A percentile compares a stretch with the other conserved stretches of the same genome.
phyloP scores from a whole-genome alignment of 2,329 filamentous ascomycete species.

The Furcasterigmium sp. region DNA sequence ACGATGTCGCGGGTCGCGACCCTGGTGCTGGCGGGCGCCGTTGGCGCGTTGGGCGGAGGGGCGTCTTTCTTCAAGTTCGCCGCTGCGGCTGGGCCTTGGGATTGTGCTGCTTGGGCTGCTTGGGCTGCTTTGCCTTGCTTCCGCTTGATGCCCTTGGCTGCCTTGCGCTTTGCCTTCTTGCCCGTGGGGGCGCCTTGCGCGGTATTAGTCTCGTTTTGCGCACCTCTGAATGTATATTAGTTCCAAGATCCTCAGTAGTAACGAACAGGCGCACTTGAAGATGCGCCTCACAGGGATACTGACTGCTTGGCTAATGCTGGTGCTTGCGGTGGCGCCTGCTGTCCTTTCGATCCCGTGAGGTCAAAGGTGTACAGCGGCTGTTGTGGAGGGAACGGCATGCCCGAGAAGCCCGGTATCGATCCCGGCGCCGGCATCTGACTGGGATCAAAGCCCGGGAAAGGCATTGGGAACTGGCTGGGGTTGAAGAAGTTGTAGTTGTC shows the following conservation, averaged over 20 bases:
- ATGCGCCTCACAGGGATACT: too few species aligned
- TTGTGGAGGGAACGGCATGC: too few species aligned
- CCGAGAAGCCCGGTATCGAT: neutral
- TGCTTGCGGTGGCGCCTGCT: too few species aligned
- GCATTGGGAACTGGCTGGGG: neutral
- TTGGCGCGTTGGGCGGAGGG: neutral
- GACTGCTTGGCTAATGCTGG: too few species aligned
- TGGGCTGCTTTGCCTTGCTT: neutral
- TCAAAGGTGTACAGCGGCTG: too few species aligned
- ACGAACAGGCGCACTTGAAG: too few species aligned
- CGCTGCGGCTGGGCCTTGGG: neutral
- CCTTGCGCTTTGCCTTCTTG: constrained; percentile 1
- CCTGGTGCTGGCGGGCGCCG: neutral
- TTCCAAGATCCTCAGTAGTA: too few species aligned
- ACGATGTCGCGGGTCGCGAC: constrained; percentile 9
- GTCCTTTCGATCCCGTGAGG: too few species aligned
- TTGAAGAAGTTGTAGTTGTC: neutral
- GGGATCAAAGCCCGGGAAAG: neutral
- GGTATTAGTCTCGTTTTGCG: neutral
- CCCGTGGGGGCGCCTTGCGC: neutral
- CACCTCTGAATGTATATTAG: too few species aligned
- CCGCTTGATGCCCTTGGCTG: constrained; percentile 1
- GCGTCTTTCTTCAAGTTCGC: too few species aligned
- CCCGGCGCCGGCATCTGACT: neutral
- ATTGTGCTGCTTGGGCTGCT: neutral